Evolutionary conservation across 768 basidiomycete species (phyloP).

Genomic region (Pleurotus giganteus): DNA sequence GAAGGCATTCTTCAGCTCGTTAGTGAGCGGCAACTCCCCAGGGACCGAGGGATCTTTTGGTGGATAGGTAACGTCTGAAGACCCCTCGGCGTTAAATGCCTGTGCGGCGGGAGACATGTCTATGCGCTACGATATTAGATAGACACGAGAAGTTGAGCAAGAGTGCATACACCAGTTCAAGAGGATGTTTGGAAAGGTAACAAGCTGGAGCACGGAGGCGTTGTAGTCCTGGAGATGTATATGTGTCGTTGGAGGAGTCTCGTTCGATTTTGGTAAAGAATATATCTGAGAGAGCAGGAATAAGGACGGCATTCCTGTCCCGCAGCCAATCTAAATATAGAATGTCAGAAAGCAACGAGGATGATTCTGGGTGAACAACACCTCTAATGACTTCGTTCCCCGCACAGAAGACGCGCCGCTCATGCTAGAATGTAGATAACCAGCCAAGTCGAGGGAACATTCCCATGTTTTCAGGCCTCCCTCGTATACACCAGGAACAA

Average conservation of each 20-base stretch:
- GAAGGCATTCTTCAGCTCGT: constrained; percentile 66
- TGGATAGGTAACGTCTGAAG: constrained; percentile 23
- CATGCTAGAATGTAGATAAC: constrained; percentile 47
- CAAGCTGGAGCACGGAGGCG: constrained; percentile 70
- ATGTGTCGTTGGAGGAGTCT: constrained; percentile 32
- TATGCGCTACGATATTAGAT: constrained; percentile 21
- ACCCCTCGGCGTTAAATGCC: constrained; percentile 35
- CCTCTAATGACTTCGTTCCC: constrained; percentile 69
- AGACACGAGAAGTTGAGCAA: background rate
- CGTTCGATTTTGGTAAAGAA: constrained; percentile 21
- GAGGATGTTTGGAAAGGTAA: constrained; percentile 76
- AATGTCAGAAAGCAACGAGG: background rate
- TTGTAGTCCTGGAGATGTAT: constrained; percentile 95
- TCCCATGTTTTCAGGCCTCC: constrained; percentile 99
- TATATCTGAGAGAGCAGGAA: constrained; percentile 69
- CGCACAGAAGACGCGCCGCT: constrained; percentile 22
- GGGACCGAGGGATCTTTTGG: constrained; percentile 31
- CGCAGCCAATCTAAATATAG: constrained; percentile 76
- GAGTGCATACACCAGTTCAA: constrained; percentile 74
- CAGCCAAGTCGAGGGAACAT: constrained; percentile 84
- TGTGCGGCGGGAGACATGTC: constrained; percentile 62
- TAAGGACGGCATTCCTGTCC: constrained; percentile 83
- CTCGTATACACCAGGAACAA: constrained; percentile 91
- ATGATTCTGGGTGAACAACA: constrained; percentile 28
- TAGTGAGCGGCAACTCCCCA: constrained; percentile 67